phyloP scores from a whole-genome alignment of 345 rosid genomes.

The Eucalyptus marginata region DNA sequence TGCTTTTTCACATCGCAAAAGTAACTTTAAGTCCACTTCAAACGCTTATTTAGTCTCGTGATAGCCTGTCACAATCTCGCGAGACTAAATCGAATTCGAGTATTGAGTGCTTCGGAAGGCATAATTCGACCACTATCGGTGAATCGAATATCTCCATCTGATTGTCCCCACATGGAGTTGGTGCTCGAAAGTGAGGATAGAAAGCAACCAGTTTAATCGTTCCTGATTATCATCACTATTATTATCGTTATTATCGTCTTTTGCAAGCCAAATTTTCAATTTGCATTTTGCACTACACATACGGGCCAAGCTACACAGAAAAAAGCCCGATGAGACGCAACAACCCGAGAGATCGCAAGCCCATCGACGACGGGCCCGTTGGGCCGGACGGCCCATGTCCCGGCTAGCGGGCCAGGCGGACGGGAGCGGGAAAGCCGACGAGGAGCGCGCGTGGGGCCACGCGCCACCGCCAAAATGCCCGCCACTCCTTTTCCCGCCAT shows the following conservation, averaged over 20 bases:
- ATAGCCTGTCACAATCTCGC: neutral
- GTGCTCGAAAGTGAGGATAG: neutral
- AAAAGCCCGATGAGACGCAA: neutral
- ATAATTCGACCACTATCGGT: neutral
- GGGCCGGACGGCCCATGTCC: neutral
- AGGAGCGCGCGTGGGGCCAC: neutral
- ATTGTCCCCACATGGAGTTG: neutral
- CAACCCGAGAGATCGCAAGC: neutral
- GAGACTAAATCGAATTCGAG: neutral
- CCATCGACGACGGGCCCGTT: neutral
- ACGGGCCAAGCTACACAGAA: neutral
- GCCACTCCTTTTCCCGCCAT: conserved; percentile 60
- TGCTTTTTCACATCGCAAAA: too few relatives aligned
- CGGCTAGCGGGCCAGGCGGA: neutral
- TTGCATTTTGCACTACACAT: neutral
- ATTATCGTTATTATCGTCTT: neutral
- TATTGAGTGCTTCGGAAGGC: neutral
- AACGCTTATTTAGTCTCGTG: neutral
- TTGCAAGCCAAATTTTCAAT: neutral
- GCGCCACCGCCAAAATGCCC: conserved; percentile 8
- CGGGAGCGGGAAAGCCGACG: neutral
- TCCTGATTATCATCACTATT: neutral
- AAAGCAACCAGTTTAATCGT: neutral
- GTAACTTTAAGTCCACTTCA: too few relatives aligned
- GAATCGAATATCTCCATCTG: neutral